Percentiles rank a stretch among this genome's conserved stretches.
Conservation (phyloP, 116 monocot species). For the Posidonia oceanica region DNA sequence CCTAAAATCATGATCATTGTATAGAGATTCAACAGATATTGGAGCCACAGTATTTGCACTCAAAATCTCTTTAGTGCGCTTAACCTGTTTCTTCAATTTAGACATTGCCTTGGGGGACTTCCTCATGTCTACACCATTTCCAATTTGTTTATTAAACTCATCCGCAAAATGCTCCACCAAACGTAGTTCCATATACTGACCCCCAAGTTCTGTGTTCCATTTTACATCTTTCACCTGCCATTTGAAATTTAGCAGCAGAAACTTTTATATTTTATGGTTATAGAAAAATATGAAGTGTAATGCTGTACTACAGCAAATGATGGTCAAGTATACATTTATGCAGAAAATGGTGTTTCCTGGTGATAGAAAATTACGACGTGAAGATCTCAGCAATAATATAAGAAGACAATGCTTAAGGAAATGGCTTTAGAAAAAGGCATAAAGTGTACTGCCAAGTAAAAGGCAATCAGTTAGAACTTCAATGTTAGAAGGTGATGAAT, state of each 20-base stretch:
- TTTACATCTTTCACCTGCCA: conserved; percentile 91
- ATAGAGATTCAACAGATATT: conserved; percentile 91
- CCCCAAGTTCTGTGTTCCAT: conserved; percentile 92
- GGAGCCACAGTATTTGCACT: conserved; percentile 92
- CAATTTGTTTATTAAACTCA: conserved; percentile 86
- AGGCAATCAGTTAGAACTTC: too few species aligned
- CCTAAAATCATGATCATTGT: conserved; percentile 94
- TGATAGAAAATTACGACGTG: too few species aligned
- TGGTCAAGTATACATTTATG: too few species aligned
- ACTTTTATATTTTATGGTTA: neutral
- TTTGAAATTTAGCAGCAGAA: neutral
- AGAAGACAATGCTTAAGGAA: too few species aligned
- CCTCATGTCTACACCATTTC: conserved; percentile 80
- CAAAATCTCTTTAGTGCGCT: conserved; percentile 95
- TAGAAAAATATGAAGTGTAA: too few species aligned
- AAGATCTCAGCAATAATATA: too few species aligned
- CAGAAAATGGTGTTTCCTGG: too few species aligned
- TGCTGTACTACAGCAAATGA: too few species aligned
- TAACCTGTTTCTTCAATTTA: conserved; percentile 98
- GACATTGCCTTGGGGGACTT: conserved; percentile 89
- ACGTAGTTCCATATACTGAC: conserved; percentile 71
- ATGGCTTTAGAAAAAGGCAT: too few species aligned
- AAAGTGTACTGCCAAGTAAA: too few species aligned
- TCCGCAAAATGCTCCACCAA: conserved; percentile 93
- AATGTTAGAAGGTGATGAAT: too few species aligned